Conservation (phyloP, 177 flowering plant species). For the Vitis hybrid region DNA sequence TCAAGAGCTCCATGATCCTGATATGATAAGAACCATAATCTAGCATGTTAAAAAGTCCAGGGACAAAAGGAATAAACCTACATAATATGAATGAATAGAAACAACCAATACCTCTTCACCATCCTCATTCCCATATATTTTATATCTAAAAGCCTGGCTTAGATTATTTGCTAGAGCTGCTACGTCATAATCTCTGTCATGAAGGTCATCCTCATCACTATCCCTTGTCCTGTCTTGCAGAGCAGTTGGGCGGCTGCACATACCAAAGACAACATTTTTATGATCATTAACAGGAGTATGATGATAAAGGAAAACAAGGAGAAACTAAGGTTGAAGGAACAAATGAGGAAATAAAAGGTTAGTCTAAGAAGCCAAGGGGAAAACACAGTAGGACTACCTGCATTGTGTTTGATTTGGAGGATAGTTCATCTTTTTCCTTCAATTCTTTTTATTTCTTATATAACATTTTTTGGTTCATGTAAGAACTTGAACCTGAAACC, state of each 20-base stretch:
- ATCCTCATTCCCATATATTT: conserved; percentile 71
- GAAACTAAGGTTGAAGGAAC: not conserved
- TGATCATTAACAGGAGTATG: no score
- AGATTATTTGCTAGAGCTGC: conserved; percentile 83
- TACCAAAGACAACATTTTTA: conserved; percentile 2
- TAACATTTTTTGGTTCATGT: no score
- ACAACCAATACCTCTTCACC: conserved; percentile 60
- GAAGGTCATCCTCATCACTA: conserved; percentile 90
- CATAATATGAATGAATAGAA: not conserved
- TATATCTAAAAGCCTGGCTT: conserved; percentile 79
- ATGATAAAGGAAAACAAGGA: not conserved
- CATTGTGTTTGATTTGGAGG: no score
- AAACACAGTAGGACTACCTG: no score
- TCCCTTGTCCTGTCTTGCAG: conserved; percentile 89
- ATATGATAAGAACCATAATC: conserved; percentile 12
- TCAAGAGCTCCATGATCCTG: conserved; percentile 76
- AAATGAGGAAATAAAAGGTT: no score
- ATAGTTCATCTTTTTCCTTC: no score
- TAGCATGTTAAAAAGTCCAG: not conserved
- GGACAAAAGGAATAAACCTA: not conserved
- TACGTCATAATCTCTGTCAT: conserved; percentile 93
- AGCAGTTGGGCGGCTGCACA: conserved; percentile 87
- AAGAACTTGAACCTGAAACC: no score
- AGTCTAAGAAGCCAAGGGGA: no score
- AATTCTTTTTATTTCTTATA: no score